Conservation (phyloP, 2,329 filamentous ascomycete genomes). For the Clonostachys rhizophaga region DNA sequence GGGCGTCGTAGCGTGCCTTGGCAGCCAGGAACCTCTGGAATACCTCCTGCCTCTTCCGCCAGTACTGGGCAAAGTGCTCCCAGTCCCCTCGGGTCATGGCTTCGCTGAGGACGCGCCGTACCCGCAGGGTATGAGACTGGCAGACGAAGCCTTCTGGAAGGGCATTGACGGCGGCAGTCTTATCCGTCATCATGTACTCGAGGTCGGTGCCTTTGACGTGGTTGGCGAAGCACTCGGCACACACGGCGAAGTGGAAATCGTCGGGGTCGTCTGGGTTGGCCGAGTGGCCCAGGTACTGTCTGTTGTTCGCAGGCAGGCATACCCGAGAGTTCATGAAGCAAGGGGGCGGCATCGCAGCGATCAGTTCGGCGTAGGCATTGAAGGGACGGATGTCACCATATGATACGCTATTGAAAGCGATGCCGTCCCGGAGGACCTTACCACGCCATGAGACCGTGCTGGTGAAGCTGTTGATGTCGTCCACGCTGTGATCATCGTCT, state of each 20-base stretch:
- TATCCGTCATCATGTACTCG: slow-evolving; percentile 3
- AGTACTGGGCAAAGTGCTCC: not conserved
- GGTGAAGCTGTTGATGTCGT: not conserved
- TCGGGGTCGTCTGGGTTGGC: no score
- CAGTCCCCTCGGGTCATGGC: not conserved
- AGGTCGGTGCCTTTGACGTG: slow-evolving; percentile 3
- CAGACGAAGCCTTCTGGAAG: slow-evolving; percentile 1
- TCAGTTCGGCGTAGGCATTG: not conserved
- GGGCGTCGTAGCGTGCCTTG: not conserved
- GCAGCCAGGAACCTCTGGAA: not conserved
- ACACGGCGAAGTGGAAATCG: not conserved
- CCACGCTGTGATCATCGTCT: not conserved
- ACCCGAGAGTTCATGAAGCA: not conserved
- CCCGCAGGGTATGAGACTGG: not conserved
- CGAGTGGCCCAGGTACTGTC: slow-evolving; percentile 5
- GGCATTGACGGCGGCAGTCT: not conserved
- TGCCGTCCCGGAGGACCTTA: not conserved
- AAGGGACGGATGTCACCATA: not conserved
- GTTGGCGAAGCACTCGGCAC: slow-evolving; percentile 4
- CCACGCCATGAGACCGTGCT: not conserved
- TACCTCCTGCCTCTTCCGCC: not conserved
- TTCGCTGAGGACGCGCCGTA: not conserved
- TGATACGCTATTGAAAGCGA: not conserved
- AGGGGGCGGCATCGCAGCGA: not conserved
- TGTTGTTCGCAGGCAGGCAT: not conserved